phyloP scores from a whole-genome alignment of 208 protist species.

The Acanthamoeba castellanii region DNA sequence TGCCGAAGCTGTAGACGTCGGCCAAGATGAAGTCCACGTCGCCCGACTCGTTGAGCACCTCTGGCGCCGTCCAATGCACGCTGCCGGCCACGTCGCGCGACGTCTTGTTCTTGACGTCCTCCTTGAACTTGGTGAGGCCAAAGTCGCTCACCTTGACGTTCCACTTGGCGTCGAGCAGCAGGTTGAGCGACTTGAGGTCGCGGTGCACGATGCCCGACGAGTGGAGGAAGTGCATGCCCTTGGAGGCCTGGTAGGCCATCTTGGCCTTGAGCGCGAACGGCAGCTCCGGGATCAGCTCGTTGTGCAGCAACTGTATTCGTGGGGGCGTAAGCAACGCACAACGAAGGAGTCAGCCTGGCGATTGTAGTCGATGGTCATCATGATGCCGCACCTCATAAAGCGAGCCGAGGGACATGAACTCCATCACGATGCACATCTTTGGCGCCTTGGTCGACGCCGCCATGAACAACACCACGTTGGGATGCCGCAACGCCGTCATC shows the following conservation, averaged over 20 bases:
- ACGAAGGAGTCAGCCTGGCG: not conserved
- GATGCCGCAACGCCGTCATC: constrained; percentile 80
- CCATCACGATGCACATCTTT: constrained; percentile 74
- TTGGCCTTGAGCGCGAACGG: constrained; percentile 62
- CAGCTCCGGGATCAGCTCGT: constrained; percentile 21
- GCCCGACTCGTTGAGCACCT: constrained; percentile 25
- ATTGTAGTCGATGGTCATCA: not conserved
- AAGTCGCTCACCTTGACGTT: constrained; percentile 87
- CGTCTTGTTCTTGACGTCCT: not conserved
- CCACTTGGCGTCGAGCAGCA: constrained; percentile 42
- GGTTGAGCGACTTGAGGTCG: constrained; percentile 66
- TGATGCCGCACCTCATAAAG: not conserved
- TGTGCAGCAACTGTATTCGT: constrained; percentile 12
- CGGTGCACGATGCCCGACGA: constrained; percentile 65
- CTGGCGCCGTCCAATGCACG: constrained; percentile 63
- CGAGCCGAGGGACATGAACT: constrained; percentile 49
- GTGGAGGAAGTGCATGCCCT: constrained; percentile 65
- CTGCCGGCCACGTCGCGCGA: not conserved
- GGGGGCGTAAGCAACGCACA: not conserved
- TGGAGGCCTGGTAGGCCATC: constrained; percentile 63
- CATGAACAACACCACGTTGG: constrained; percentile 86
- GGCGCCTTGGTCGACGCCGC: constrained; percentile 76
- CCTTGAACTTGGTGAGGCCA: constrained; percentile 77
- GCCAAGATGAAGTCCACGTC: constrained; percentile 32
- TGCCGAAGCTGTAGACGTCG: constrained; percentile 64